Evolutionary conservation across 2,329 filamentous ascomycete species (phyloP), one percentile per base, ranked within the genome.

Genomic region (Dothistroma pini): DNA sequence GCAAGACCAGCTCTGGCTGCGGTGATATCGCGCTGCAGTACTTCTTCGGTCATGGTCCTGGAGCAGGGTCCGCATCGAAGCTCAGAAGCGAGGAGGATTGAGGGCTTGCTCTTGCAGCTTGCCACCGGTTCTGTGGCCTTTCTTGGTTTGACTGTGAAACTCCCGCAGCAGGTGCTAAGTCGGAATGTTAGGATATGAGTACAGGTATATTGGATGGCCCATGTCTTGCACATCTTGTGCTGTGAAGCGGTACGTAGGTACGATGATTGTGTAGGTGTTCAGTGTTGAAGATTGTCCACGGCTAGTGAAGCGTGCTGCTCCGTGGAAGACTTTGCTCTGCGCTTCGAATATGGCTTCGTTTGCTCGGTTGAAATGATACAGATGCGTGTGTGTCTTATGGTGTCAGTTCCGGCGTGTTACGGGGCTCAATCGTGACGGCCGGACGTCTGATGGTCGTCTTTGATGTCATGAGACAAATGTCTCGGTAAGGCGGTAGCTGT

Each of bases 221-320:
- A 63, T 29, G 72, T 67, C 49, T 75, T 76, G 70, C 76, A 78
- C 76, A 78, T 78, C 16, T 29, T 66, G 52, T n/a, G 31, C 16
- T 8, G 41, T 19, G 41, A 19, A n/a, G 16, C 14, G 14, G 38
- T 44, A 16, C 38, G 14, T 11, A 21, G 53, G 25, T 21, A 29
- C 16, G 51, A 12, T 21, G 53, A 41, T 52, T 21, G 48, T 32
- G 44, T 34, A 11, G 51, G 47, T 31, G 22, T 29, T 54, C 47
- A 29, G 47, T 55, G 31, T n/a, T 31, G 41, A 47, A 57, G 49
- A 32, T 54, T 21, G 14, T 12, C 22, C 29, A 14, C 34, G 5
- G 19, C 19, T 16, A 35, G 51, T 35, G 25, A 54, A 34, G 9
- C 19, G 19, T 35, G 25, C 5, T 35, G 14, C 29, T 54, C 25